Evolutionary conservation across 1,284 basidiomycete genomes (phyloP).

Genomic region (Apiotrichum sp.): DNA sequence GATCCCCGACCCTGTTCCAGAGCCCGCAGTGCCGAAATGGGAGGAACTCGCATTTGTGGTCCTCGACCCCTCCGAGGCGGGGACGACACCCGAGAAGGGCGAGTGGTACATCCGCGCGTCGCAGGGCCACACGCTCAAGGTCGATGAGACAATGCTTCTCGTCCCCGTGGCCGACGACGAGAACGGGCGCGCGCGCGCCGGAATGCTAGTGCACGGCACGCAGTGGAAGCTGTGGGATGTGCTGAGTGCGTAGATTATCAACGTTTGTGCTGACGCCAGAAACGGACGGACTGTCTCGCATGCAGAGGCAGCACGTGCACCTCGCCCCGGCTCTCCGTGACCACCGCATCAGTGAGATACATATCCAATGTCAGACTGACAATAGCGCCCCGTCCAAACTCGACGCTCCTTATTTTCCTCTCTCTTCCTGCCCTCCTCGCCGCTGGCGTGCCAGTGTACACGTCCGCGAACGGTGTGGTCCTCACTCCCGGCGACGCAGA

Average conservation of each 20-base stretch:
- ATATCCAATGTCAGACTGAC: slow-evolving; percentile 6
- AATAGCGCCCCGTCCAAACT: slow-evolving; percentile 32
- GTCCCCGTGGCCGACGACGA: slow-evolving; percentile 30
- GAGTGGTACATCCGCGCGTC: slow-evolving; percentile 85
- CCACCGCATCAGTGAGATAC: slow-evolving; percentile 10
- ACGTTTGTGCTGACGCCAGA: slow-evolving; percentile 10
- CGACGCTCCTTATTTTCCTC: slow-evolving; percentile 45
- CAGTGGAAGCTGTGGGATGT: slow-evolving; percentile 40
- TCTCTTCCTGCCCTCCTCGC: slow-evolving; percentile 32
- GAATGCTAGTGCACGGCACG: slow-evolving; percentile 45
- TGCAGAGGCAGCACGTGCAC: slow-evolving; percentile 47
- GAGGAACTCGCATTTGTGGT: slow-evolving; percentile 28
- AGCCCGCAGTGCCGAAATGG: slow-evolving; percentile 6
- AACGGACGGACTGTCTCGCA: slow-evolving; percentile 37
- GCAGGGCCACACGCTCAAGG: slow-evolving; percentile 83
- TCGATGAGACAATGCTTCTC: slow-evolving; percentile 56
- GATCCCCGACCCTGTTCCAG: neutral
- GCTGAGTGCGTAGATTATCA: slow-evolving; percentile 32
- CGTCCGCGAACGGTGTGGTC: slow-evolving; percentile 43
- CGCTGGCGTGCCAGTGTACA: slow-evolving; percentile 36
- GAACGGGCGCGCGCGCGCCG: slow-evolving; percentile 27
- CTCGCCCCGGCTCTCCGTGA: slow-evolving; percentile 37
- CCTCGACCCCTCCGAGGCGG: slow-evolving; percentile 11
- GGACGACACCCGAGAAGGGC: neutral
- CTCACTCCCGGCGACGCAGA: slow-evolving; percentile 40